Percentiles rank a stretch among this genome's conserved stretches.
Conservation (phyloP, 495 filamentous ascomycete genomes). For the Pyrenula aspistea region DNA sequence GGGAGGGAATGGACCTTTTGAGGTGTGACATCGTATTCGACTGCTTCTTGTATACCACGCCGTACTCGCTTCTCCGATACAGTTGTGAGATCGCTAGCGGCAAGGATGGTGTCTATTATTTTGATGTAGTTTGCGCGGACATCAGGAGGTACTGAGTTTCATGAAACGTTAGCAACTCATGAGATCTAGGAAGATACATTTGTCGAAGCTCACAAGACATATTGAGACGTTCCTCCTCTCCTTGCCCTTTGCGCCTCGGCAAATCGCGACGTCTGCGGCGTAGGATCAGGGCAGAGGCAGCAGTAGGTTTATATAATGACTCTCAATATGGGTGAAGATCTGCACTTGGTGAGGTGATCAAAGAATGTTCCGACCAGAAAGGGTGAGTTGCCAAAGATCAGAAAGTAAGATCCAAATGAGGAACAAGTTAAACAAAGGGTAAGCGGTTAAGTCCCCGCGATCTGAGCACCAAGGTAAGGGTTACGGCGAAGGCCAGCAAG, state of each 20-base stretch:
- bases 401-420: background rate
- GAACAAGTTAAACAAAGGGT: background rate
- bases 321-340: too few relatives aligned
- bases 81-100: conserved; percentile 69
- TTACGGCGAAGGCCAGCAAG: background rate
- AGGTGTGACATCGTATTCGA: conserved; percentile 70
- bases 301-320: too few relatives aligned
- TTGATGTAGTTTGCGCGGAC: conserved; percentile 56
- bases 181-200: background rate
- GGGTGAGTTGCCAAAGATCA: too few relatives aligned
- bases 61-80: conserved; percentile 90
- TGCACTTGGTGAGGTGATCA: too few relatives aligned
- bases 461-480: background rate
- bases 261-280: background rate
- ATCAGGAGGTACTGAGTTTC: conserved; percentile 63
- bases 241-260: background rate
- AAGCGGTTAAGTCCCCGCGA: background rate
- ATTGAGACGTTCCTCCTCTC: background rate
- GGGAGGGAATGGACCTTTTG: conserved; percentile 56
- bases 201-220: background rate
- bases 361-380: too few relatives aligned
- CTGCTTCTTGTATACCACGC: conserved; percentile 63
- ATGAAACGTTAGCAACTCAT: background rate
- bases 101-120: conserved; percentile 88
- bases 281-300: too few relatives aligned